Evolutionary conservation across 352 stramenopile species (phyloP), one percentile per base, ranked within the genome.

Genomic region (Phytophthora sp.): DNA sequence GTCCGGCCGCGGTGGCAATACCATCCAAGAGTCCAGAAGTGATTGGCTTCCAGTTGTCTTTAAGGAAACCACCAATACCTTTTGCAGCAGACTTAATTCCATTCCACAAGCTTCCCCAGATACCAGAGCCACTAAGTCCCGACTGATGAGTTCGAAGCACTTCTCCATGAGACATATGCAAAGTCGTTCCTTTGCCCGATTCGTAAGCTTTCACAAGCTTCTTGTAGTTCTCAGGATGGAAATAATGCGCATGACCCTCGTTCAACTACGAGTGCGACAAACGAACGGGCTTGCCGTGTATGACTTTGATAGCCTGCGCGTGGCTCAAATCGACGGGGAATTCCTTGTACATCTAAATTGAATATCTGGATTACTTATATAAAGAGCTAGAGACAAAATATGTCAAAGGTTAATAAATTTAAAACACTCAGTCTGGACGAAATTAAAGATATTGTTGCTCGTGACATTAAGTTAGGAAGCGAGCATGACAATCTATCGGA

Each of bases 31-130:
- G 26, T 27, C 43, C 43, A 3, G 34, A 39, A 21, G 34, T 20
- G 13, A 44, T 28, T 39, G 44, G 44, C 17, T 39, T 39, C 44
- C 44, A 52, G 27, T 52, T 52, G 4, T 12, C 6, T 39, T 18
- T 52, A 6, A 52, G 43, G 13, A 52, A 52, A 17, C 1, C 27
- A 2, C 43, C 20, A 27, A 20, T 20, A 38, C 5, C 27, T 6
- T 20, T 39, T 28, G 27, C 43, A 52, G 4, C 43, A 3, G 8
- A 28, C 26, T 52, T 52, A 20, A 52, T 52, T 18, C 43, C 43
- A 52, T 17, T 52, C 43, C 43, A 52, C 2, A 52, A 24, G 34
- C 34, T 21, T 11, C 41, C 41, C 41, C 41, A 72, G 24, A 79
- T 51, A 27, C 42, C 45, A 49, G 23, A 35, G 2, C 24, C 23